A percentile compares a stretch with the other conserved stretches of the same genome.
Conservation (phyloP, 164 flowering plant species). For the Malania oleifera region DNA sequence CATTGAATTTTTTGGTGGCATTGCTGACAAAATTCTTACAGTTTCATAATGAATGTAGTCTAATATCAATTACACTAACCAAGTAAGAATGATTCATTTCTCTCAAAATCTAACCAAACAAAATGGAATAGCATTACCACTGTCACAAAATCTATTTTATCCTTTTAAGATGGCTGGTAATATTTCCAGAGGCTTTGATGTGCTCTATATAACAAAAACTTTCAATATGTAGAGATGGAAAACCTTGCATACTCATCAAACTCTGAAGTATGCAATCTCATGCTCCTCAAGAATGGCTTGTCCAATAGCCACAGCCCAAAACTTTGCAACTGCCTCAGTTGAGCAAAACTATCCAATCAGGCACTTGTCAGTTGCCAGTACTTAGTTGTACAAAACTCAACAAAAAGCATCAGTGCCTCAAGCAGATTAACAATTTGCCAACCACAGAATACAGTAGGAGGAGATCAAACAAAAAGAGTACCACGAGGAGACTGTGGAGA, state of each 20-base stretch:
- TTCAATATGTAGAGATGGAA: background rate
- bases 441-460: background rate
- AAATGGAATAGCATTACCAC: background rate
- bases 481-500: conserved; percentile 72
- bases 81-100: too few species aligned
- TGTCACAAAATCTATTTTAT: background rate
- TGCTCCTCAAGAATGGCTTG: background rate
- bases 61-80: too few species aligned
- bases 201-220: background rate
- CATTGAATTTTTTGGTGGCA: too few species aligned
- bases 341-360: background rate
- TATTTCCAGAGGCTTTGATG: background rate
- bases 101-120: background rate
- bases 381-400: background rate
- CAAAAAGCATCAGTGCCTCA: background rate
- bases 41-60: too few species aligned
- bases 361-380: background rate
- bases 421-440: background rate
- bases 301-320: background rate
- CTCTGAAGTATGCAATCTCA: background rate
- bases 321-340: background rate
- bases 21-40: too few species aligned
- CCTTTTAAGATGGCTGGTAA: background rate
- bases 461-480: conserved; percentile 30
- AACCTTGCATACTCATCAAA: background rate